Percentiles rank a stretch among this genome's conserved stretches.
phyloP scores from a whole-genome alignment of 1,284 basidiomycete species.

The Malassezia restricta region DNA sequence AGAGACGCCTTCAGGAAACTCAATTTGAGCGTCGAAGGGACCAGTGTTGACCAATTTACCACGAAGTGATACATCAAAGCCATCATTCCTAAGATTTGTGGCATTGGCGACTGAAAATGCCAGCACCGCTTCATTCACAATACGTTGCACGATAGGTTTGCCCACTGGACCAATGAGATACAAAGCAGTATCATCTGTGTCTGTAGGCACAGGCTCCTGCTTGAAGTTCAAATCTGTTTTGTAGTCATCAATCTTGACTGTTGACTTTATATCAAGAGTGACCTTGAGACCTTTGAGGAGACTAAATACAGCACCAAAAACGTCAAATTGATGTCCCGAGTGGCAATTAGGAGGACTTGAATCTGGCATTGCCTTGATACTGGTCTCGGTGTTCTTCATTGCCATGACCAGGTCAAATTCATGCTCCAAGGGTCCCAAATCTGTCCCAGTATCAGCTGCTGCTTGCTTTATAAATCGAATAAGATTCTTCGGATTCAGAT shows the following conservation, averaged over 20 bases:
- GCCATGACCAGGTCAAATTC: conserved; percentile 55
- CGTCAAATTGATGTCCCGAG: conserved; percentile 49
- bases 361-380: conserved; percentile 51
- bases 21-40: conserved; percentile 51
- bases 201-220: conserved; percentile 55
- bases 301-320: conserved; percentile 56
- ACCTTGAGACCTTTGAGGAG: conserved; percentile 55
- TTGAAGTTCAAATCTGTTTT: conserved; percentile 56
- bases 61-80: conserved; percentile 46
- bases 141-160: conserved; percentile 56
- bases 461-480: conserved; percentile 55
- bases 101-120: conserved; percentile 57
- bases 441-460: conserved; percentile 53
- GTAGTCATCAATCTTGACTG: conserved; percentile 40
- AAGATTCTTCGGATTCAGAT: conserved; percentile 56
- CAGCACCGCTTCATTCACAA: conserved; percentile 56
- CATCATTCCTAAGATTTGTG: conserved; percentile 49
- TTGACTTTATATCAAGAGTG: conserved; percentile 49
- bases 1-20: conserved; percentile 47
- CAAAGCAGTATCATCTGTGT: conserved; percentile 58
- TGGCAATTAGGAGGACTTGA: conserved; percentile 50
- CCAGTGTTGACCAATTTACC: conserved; percentile 30
- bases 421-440: conserved; percentile 57
- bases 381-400: conserved; percentile 55
- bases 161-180: conserved; percentile 57